Evolutionary conservation across 2,329 filamentous ascomycete genomes (phyloP).

Genomic region (Stylonectria norvegica): DNA sequence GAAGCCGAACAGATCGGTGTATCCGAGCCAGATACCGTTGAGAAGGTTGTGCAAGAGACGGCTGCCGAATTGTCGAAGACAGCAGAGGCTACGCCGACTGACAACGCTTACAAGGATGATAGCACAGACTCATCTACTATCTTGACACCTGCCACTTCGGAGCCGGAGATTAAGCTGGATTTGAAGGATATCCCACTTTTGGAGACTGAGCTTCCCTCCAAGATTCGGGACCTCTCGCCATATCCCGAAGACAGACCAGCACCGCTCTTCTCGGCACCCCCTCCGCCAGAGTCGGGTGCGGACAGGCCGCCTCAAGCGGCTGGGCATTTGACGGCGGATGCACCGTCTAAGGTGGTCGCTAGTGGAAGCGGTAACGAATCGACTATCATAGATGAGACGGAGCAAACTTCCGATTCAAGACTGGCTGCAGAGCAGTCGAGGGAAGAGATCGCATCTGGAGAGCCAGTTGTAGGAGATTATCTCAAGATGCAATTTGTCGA

Average conservation of each 20-base stretch:
- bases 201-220: conserved; percentile 10
- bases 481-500: conserved; percentile 97
- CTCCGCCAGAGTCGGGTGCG: conserved; percentile 27
- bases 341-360: too few relatives aligned
- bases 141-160: conserved; percentile 22
- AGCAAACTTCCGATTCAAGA: conserved; percentile 6
- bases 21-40: conserved; percentile 1
- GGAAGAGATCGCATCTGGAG: conserved; percentile 23
- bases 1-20: conserved; percentile 5
- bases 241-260: conserved; percentile 66
- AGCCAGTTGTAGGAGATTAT: conserved; percentile 87
- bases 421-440: conserved; percentile 13
- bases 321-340: too few relatives aligned
- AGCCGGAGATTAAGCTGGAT: conserved; percentile 19
- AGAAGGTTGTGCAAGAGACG: conserved; percentile 12
- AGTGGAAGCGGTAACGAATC: conserved; percentile 3
- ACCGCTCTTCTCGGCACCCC: conserved; percentile 48
- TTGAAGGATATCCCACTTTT: conserved; percentile 7
- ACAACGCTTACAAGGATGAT: conserved; percentile 13
- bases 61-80: conserved; percentile 1
- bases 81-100: not conserved
- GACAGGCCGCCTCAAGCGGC: conserved; percentile 23
- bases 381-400: conserved; percentile 6
- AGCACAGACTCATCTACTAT: conserved; percentile 19
- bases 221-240: conserved; percentile 41